Evolutionary conservation across 495 filamentous ascomycete genomes (phyloP), one percentile per base, ranked within the genome.

Genomic region (Chaetomium fimeti): DNA sequence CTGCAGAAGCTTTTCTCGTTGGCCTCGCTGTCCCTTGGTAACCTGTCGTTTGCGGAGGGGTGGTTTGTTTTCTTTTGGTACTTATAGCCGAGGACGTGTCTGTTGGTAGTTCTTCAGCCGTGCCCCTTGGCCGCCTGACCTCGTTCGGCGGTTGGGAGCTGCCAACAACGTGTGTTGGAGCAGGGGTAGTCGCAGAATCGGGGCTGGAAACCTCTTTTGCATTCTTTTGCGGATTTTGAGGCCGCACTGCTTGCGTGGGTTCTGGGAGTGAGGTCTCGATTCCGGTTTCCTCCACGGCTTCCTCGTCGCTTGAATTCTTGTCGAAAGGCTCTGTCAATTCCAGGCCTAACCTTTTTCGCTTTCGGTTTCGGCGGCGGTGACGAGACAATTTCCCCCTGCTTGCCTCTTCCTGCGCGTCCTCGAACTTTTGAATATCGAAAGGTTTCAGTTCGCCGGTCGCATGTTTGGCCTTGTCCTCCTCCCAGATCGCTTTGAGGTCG

Each of bases 401-500:
- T 3, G 71, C 42, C 27, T 63, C 62, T 1, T 66, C n/a, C 16
- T 74, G 13, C 24, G 76, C 73, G 13, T 65, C 72, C 16, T 84
- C 60, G 62, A 74, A 89, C 16, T 51, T 67, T 15, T 74, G 68
- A 5, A 88, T 27, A 65, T 89, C 79, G 64, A 87, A 89, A 3
- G 68, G 49, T 27, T 70, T 16, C 3, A 69, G 58, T 5, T 72
- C 71, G 3, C 85, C 85, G 4, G 66, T 69, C 0, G 57, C 66
- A 20, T 87, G 78, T 2, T 74, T 75, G 9, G 62, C 61, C 60
- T 85, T 85, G 6, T 76, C 82, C n/a, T 77, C 69, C 11, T 77
- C 72, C 88, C 88, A 91, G 4, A 79, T 77, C 0, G 57, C 28
- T 1, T 84, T 70, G 7, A 85, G 77, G 0, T 77, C 74, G 16